Evolutionary conservation across 2,329 filamentous ascomycete species (phyloP), one percentile per base, ranked within the genome.

Genomic region (Penicillium freii): DNA sequence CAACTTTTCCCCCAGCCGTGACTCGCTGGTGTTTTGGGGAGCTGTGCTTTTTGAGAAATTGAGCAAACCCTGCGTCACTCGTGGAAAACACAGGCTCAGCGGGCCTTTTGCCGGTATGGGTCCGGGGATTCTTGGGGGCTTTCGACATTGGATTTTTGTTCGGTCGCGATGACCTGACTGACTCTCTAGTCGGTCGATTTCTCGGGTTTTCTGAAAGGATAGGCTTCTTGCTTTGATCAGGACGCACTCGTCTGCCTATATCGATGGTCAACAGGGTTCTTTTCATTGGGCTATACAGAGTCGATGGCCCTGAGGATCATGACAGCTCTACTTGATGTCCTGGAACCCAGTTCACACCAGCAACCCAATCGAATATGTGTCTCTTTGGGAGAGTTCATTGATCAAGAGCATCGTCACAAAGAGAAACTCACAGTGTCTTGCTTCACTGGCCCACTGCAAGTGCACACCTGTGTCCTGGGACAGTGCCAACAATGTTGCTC

Each of bases 11-110:
- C 23, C 78, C 78, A 56, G 79, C 77, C 39, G 78, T 80, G 48
- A 81, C 79, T 51, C 78, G 75, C 51, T 80, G 75, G 57, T 79
- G 75, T 34, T 73, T 78, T n/a, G 78, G 78, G 36, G 79, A 80
- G 8, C 77, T 71, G 57, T 80, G 78, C 51, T 78, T 71, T 63
- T 76, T 76, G 9, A 81, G 68, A 56, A 81, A 81, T 38, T 71
- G 71, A 33, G 70, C 74, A 64, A 81, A 81, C 0, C 79, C 79
- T 46, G 71, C 67, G 47, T 79, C 71, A 34, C 64, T 68, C 48
- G 77, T 71, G 10, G 34, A 11, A 17, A 51, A 38, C 4, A 36
- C 29, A 2, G n/a, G 39, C 2, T 40, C 27, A 6, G 39, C 7
- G n/a, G 27, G 6, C 3, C 23, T 51, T 11, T 23, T 58, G n/a